Percentiles rank a stretch among this genome's conserved stretches.
These are phyloP conservation scores for Aspergillus versicolor DNA, from an alignment of 2,329 filamentous ascomycete species.

Conservation along the genomic window DNA sequence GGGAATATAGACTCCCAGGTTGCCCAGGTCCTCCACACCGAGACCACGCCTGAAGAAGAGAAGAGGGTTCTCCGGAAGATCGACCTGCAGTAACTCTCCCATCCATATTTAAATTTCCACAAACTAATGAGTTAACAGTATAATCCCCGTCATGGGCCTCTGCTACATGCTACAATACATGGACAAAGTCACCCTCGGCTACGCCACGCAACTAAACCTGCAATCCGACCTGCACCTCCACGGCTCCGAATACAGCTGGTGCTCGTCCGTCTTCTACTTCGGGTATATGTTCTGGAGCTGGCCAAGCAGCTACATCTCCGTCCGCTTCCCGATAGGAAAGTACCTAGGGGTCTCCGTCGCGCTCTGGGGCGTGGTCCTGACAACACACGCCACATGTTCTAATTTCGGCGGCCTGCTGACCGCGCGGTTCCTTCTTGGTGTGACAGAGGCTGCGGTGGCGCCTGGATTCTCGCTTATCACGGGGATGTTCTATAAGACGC, in stretches of 20 bases:
- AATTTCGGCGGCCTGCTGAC: slow-evolving; percentile 2
- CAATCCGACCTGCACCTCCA: background rate
- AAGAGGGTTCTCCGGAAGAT: background rate
- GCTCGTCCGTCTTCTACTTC: slow-evolving; percentile 31
- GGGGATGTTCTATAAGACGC: slow-evolving; percentile 3
- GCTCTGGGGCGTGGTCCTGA: background rate
- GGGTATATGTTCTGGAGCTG: slow-evolving; percentile 30
- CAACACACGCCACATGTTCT: background rate
- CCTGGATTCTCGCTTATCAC: slow-evolving; percentile 9
- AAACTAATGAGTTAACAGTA: background rate
- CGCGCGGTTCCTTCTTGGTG: background rate
- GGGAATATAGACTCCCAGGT: background rate
- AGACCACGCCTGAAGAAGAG: background rate
- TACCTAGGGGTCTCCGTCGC: slow-evolving; percentile 18
- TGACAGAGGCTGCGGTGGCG: background rate
- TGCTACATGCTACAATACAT: slow-evolving; percentile 9
- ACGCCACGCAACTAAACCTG: background rate
- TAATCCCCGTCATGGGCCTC: background rate
- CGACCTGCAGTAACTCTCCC: background rate
- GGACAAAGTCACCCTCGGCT: slow-evolving; percentile 6
- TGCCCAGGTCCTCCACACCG: background rate
- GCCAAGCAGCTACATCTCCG: slow-evolving; percentile 26
- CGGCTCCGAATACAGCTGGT: slow-evolving; percentile 26
- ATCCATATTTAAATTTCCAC: background rate
- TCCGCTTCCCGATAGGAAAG: slow-evolving; percentile 25